Evolutionary conservation across 257 asterid genomes (phyloP).

Genomic region (Solanum habrochaites): DNA sequence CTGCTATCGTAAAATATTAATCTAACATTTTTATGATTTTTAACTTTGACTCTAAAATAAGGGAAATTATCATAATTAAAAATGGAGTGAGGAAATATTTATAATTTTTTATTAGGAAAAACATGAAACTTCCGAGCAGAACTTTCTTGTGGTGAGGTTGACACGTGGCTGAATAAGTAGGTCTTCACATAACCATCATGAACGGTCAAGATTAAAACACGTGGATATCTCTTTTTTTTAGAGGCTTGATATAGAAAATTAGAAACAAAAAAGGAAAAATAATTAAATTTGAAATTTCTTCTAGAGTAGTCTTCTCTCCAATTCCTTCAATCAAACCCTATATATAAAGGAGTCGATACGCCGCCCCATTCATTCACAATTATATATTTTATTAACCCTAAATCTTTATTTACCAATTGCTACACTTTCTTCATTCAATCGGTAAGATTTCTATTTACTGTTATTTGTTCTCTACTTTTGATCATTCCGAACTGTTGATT

Average conservation of each 20-base stretch:
- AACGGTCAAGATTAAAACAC: not conserved
- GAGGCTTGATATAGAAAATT: not conserved
- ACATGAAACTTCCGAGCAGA: not conserved
- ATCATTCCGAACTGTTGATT: not conserved
- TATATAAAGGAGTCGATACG: not conserved
- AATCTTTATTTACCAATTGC: not conserved
- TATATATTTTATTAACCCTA: too few relatives aligned
- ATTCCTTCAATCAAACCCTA: slow-evolving; percentile 9
- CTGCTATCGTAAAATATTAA: too few relatives aligned
- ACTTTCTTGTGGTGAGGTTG: not conserved
- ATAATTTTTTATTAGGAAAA: too few relatives aligned
- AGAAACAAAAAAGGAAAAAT: not conserved
- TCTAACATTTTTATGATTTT: too few relatives aligned
- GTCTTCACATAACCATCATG: not conserved
- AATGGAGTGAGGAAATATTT: too few relatives aligned
- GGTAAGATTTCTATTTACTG: not conserved
- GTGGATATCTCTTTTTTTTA: not conserved
- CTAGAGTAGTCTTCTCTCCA: not conserved
- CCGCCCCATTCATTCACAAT: slow-evolving; percentile 8
- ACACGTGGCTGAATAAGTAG: not conserved
- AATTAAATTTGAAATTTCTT: not conserved
- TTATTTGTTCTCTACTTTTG: not conserved
- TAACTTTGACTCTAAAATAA: too few relatives aligned
- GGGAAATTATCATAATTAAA: too few relatives aligned
- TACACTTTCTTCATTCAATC: not conserved